Evolutionary conservation across 2,329 filamentous ascomycete species (phyloP), one percentile per base, ranked within the genome.

Genomic region (Fusarium foetens): DNA sequence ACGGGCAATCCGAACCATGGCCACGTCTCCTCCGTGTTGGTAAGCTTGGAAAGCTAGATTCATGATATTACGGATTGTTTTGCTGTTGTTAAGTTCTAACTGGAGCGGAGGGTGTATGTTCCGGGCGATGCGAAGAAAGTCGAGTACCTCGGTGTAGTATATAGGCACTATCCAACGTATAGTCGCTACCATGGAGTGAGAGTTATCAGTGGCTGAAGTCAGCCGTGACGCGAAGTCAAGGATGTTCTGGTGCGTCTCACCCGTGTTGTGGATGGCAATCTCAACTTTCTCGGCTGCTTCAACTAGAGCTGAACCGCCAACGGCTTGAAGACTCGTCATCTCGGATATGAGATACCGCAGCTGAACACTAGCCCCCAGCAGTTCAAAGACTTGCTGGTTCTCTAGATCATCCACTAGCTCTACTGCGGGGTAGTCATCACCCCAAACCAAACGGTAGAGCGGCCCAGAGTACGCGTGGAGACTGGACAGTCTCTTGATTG

Each of bases 31-130:
- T 2, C 19, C 53, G 7, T 57, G 29, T 16, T 10, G 8, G n/a
- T 45, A 45, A 3, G 39, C 39, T 12, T 45, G 53, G 3, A 45
- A 46, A 2, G 53, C 53, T 6, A 57, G 53, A 19, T 45, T 57
- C 53, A 57, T 57, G n/a, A 57, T 57, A 5, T 46, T 4, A 5
- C 53, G 17, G 16, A 57, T 33, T 13, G n/a, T 25, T 16, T 46
- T 33, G 9, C 41, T 3, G 13, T 11, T 5, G 0, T 17, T 8
- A 6, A 45, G 12, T 21, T 2, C 2, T 8, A n/a, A 6, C 2
- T 16, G 6, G 2, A n/a, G 4, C 2, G 33, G 23, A n/a, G 33
- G 14, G 5, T 10, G 7, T 11, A 29, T 9, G 13, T 25, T n/a
- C 0, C 49, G 27, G 8, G 49, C 5, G 10, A 57, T 42, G 17